These are phyloP conservation scores for Waitea zeae DNA, from an alignment of 1,284 basidiomycete genomes.

Conservation along the genomic window DNA sequence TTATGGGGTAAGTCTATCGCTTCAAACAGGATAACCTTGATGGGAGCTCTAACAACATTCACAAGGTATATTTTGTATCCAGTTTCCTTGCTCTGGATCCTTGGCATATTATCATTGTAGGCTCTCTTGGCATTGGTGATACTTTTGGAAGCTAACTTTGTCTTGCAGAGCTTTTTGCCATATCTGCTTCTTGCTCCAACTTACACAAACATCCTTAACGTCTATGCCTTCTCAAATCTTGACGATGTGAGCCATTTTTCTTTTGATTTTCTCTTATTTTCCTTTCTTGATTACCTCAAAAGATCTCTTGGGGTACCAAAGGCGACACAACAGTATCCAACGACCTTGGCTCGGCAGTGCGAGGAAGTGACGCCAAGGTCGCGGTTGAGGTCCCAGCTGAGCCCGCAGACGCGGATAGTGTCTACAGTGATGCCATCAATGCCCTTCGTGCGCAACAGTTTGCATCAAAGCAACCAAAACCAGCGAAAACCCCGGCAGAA, in stretches of 20 bases:
- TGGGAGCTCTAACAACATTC: too few species aligned
- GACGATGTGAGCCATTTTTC: constrained; percentile 40
- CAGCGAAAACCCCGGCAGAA: constrained; percentile 26
- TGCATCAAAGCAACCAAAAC: constrained; percentile 15
- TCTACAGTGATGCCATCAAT: constrained; percentile 79
- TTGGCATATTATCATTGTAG: constrained; percentile 78
- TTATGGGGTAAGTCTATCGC: constrained; percentile 33
- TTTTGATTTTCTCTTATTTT: constrained; percentile 3
- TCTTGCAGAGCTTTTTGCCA: constrained; percentile 58
- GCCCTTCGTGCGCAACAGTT: constrained; percentile 65
- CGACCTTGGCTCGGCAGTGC: constrained; percentile 69
- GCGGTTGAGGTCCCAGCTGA: constrained; percentile 81
- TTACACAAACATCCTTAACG: constrained; percentile 79
- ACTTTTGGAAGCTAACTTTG: too few species aligned
- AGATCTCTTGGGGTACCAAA: constrained; percentile 89
- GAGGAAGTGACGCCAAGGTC: constrained; percentile 65
- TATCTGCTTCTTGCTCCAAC: constrained; percentile 79
- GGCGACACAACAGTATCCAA: constrained; percentile 51
- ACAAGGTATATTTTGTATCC: constrained; percentile 57
- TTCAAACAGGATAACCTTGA: not conserved
- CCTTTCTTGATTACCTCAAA: constrained; percentile 5
- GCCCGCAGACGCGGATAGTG: constrained; percentile 73
- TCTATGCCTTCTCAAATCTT: constrained; percentile 71
- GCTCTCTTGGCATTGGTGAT: not conserved
- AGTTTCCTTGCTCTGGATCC: constrained; percentile 87